Conservation (phyloP, 2,329 filamentous ascomycete genomes). For the Xylaria sp. region DNA sequence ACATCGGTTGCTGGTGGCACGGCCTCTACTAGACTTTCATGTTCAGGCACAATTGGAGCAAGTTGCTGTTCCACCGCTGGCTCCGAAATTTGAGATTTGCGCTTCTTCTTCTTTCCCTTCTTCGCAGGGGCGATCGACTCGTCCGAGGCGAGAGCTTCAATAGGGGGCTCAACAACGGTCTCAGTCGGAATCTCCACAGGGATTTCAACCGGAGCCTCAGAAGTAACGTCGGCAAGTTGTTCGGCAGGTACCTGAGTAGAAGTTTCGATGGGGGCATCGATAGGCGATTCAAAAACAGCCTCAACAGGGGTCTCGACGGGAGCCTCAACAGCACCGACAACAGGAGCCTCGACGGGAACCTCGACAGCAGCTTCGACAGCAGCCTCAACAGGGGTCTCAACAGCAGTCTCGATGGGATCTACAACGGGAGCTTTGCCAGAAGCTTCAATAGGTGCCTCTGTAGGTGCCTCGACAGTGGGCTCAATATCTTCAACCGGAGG, state of each 20-base stretch:
- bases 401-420: background rate
- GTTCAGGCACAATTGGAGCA: constrained; percentile 6
- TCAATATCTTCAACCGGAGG: background rate
- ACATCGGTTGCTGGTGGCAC: constrained; percentile 1
- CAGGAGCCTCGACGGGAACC: background rate
- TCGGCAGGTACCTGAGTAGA: background rate
- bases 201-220: background rate
- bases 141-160: background rate
- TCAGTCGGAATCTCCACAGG: background rate
- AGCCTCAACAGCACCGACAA: background rate
- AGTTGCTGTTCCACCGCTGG: constrained; percentile 30
- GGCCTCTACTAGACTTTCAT: background rate
- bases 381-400: background rate
- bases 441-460: background rate
- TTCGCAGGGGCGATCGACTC: constrained; percentile 24
- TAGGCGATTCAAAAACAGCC: background rate
- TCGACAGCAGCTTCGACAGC: background rate
- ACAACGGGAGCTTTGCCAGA: background rate
- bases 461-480: background rate
- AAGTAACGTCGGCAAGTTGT: background rate
- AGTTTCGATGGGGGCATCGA: background rate
- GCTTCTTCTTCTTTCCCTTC: constrained; percentile 42
- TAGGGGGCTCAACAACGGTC: background rate
- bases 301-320: constrained; percentile 11
- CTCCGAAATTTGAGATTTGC: constrained; percentile 37